Base-by-base conservation (phyloP, 2,329 filamentous ascomycete genomes). In the Plenodomus biglobosus region DNA sequence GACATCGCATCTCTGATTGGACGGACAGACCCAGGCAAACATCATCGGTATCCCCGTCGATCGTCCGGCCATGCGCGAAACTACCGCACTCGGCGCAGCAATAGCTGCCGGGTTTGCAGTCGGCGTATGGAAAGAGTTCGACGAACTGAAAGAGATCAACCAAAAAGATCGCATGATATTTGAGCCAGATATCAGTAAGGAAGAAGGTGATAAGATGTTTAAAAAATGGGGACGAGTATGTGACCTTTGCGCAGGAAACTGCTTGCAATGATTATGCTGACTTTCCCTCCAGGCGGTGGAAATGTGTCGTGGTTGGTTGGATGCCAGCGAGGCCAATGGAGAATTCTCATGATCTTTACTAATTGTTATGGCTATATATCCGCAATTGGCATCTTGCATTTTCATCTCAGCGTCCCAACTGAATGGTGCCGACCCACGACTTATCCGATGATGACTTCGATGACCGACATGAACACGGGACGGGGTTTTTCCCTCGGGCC, bases 71-170 rank as follows among this genome's bases (percentile, higher is more conserved):
- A 95, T 96, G 91, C 86, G 88, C 48, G 91, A 96, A 76, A 95
- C 90, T 3, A 96, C 91, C 1, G 87, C 90, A 1, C 81, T 96
- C 2, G 91, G 91, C 20, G 90, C 91, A 13, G 91, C 91, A 40
- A 92, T 95, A 61, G 90, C 91, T 15, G 91, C 91, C 8, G 91
- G 88, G n/a, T 84, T 95, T 50, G 90, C 90, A 8, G 84, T 88
- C 11, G 85, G 82, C 38, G 83, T 92, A 27, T 95, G 90, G 89
- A 81, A 83, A 54, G 80, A 84, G 63, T 84, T 94, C 48, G 81
- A 85, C 21, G 88, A 92, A 61, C 75, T 95, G 24, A 83, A 83
- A 59, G 78, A 85, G 51, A 85, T 94, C 69, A 90, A 90, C 70
- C 84, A 80, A 50, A 79, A 80, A 43, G 87, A 85, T 42, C 80